These are phyloP conservation scores for Geotrichum histeridarum DNA, from an alignment of 1,139 yeast genomes.

Conservation along the genomic window DNA sequence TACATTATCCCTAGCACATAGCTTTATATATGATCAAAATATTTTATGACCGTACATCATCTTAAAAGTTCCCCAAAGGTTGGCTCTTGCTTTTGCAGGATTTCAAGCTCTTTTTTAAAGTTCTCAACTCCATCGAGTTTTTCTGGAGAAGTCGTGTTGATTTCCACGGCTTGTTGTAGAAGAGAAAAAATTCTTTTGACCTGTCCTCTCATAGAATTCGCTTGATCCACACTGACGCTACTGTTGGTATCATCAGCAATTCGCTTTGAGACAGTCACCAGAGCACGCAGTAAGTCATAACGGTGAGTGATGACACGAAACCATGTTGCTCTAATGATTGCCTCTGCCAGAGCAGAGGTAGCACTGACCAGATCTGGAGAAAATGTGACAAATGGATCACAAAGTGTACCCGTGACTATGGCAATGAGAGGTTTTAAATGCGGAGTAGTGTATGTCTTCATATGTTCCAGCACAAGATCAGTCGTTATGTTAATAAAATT, in stretches of 20 bases:
- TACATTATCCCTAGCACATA: neutral
- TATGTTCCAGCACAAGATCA: slow-evolving; percentile 12
- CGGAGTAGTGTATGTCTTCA: slow-evolving; percentile 25
- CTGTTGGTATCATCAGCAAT: slow-evolving; percentile 15
- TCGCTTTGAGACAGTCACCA: slow-evolving; percentile 27
- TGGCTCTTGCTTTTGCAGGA: slow-evolving; percentile 1
- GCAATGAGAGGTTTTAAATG: slow-evolving; percentile 30
- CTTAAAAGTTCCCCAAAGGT: neutral
- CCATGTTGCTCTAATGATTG: slow-evolving; percentile 33
- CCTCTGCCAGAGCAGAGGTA: slow-evolving; percentile 26
- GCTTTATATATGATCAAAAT: slow-evolving; percentile 1
- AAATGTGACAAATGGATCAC: slow-evolving; percentile 35
- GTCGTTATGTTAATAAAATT: slow-evolving; percentile 8
- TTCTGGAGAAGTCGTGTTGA: neutral
- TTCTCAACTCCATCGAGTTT: slow-evolving; percentile 6
- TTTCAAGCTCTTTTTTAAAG: slow-evolving; percentile 5
- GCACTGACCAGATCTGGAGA: slow-evolving; percentile 26
- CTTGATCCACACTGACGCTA: neutral
- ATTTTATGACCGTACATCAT: slow-evolving; percentile 2
- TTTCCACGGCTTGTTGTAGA: slow-evolving; percentile 4
- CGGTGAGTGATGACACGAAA: slow-evolving; percentile 34
- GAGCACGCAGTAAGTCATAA: slow-evolving; percentile 37
- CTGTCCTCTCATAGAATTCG: neutral
- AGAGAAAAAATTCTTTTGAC: neutral
- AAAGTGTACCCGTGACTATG: slow-evolving; percentile 27